Conservation (phyloP, 768 basidiomycete species). For the Cytidiella melzeri region DNA sequence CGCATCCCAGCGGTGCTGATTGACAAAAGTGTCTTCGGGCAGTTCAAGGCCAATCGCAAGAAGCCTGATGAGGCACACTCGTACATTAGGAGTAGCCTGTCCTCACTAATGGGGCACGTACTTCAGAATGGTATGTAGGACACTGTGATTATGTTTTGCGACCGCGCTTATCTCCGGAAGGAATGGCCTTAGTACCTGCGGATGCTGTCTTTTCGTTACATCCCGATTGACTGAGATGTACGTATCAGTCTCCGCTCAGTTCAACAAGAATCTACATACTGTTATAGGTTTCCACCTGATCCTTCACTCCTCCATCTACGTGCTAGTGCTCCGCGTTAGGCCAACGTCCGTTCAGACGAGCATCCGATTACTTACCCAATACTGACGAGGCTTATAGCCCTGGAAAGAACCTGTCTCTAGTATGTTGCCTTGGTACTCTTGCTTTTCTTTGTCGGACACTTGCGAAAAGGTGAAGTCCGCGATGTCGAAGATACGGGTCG, state of each 20-base stretch:
- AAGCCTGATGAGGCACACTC: constrained; percentile 16
- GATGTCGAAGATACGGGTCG: constrained; percentile 41
- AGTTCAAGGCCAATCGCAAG: constrained; percentile 29
- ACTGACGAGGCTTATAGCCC: constrained; percentile 47
- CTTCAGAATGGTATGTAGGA: constrained; percentile 24
- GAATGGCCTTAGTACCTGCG: constrained; percentile 23
- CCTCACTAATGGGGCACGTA: constrained; percentile 2
- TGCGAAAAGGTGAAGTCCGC: constrained; percentile 37
- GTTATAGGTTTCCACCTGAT: constrained; percentile 41
- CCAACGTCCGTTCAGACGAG: background rate
- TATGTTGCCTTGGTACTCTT: constrained; percentile 30
- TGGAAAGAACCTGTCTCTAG: constrained; percentile 42
- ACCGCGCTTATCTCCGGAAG: constrained; percentile 27
- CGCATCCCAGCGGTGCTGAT: constrained; percentile 23
- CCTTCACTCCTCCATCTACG: constrained; percentile 35
- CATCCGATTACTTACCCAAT: constrained; percentile 33
- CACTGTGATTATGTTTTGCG: constrained; percentile 24
- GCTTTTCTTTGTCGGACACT: constrained; percentile 37
- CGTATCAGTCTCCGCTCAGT: background rate
- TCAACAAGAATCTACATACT: constrained; percentile 18
- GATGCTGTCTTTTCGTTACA: constrained; percentile 23
- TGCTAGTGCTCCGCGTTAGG: constrained; percentile 21
- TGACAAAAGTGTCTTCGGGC: constrained; percentile 28
- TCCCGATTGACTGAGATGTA: constrained; percentile 21
- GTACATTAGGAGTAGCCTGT: background rate